Conservation (phyloP, 805 yeast species). For the Suhomyces tanzawaensis region DNA sequence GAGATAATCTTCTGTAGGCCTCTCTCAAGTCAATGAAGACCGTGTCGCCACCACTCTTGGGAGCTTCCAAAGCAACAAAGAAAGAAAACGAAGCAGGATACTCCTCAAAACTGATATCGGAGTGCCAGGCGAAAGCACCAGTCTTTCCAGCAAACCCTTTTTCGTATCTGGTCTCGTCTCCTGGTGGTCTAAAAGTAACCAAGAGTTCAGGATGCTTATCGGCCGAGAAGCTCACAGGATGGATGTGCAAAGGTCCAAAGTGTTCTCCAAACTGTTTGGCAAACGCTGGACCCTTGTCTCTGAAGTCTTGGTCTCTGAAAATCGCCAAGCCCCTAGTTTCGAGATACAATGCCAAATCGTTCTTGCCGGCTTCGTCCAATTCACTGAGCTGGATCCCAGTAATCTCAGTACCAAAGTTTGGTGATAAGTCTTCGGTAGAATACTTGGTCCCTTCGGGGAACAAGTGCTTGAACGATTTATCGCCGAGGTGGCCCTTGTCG, state of each 20-base stretch:
- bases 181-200: slow-evolving; percentile 22
- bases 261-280: slow-evolving; percentile 20
- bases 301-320: slow-evolving; percentile 25
- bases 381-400: slow-evolving; percentile 25
- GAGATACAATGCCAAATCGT: slow-evolving; percentile 25
- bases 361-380: slow-evolving; percentile 23
- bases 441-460: slow-evolving; percentile 16
- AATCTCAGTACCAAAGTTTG: slow-evolving; percentile 27
- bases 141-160: slow-evolving; percentile 14
- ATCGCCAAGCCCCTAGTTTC: slow-evolving; percentile 26
- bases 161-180: slow-evolving; percentile 17
- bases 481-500: slow-evolving; percentile 28
- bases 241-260: slow-evolving; percentile 29
- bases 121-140: slow-evolving; percentile 19
- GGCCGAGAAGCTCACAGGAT: slow-evolving; percentile 21
- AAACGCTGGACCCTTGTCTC: slow-evolving; percentile 24
- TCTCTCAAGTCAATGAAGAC: slow-evolving; percentile 25
- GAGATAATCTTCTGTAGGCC: slow-evolving; percentile 25
- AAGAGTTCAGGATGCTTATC: slow-evolving; percentile 22
- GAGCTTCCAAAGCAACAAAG: slow-evolving; percentile 26
- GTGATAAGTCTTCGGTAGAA: slow-evolving; percentile 19
- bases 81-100: slow-evolving; percentile 25
- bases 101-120: slow-evolving; percentile 24
- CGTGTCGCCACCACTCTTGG: slow-evolving; percentile 27
- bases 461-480: slow-evolving; percentile 17